phyloP scores from a whole-genome alignment of 164 flowering plant species.

The Stephania yunnanensis region DNA sequence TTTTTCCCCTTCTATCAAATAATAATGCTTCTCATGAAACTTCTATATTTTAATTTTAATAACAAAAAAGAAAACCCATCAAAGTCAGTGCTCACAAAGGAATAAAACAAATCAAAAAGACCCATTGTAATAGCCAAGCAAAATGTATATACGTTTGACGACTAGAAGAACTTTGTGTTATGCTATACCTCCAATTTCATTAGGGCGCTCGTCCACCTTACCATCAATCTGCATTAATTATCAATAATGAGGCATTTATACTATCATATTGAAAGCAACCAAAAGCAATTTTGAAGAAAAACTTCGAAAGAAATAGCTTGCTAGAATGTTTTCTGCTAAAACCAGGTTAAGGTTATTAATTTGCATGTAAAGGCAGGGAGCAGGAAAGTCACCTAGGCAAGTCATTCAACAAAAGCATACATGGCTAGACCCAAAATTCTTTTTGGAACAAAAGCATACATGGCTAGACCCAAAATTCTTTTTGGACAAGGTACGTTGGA shows the following conservation, averaged over 20 bases:
- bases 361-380: too few species aligned
- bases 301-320: not conserved
- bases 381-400: too few species aligned
- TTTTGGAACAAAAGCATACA: not conserved
- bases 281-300: not conserved
- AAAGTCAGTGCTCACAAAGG: not conserved
- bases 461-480: not conserved
- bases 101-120: too few species aligned
- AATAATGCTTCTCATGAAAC: not conserved
- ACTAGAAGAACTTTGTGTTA: not conserved
- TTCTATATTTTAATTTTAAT: not conserved
- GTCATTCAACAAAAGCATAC: too few species aligned
- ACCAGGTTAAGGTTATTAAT: not conserved
- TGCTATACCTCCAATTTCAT: slow-evolving; percentile 14
- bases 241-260: not conserved
- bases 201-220: not conserved
- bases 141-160: too few species aligned
- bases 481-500: not conserved
- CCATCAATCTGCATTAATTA: slow-evolving; percentile 11
- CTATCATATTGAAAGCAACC: not conserved
- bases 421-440: too few species aligned
- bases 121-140: too few species aligned
- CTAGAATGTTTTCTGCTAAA: not conserved
- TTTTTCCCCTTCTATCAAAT: not conserved
- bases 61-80: not conserved